phyloP scores from a whole-genome alignment of 2,329 filamentous ascomycete genomes.

The Biscogniauxia mediterranea region DNA sequence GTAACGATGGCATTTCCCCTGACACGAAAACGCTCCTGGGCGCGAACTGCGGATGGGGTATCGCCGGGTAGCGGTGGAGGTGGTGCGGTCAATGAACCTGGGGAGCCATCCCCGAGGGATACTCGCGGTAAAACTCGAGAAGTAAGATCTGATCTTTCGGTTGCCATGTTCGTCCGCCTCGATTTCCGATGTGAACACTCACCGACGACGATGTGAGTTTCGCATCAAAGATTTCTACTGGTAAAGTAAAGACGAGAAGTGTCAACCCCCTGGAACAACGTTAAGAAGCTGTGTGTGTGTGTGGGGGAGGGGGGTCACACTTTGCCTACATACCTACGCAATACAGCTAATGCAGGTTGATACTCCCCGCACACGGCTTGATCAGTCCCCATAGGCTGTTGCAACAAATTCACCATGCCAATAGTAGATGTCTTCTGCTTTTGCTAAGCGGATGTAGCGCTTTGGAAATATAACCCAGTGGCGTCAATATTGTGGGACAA shows the following conservation, averaged over 20 bases:
- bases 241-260: neutral
- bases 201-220: neutral
- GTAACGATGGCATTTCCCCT: slow-evolving; percentile 33
- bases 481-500: neutral
- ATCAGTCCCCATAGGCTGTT: neutral
- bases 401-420: neutral
- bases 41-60: slow-evolving; percentile 20
- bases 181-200: no score
- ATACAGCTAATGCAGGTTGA: neutral
- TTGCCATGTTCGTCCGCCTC: slow-evolving; percentile 17
- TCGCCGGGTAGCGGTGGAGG: slow-evolving; percentile 23
- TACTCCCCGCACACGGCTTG: neutral
- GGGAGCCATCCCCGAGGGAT: slow-evolving; percentile 23
- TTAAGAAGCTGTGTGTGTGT: no score
- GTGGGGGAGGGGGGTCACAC: neutral
- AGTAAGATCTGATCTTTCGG: slow-evolving; percentile 26
- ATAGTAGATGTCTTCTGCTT: neutral
- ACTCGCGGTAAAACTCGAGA: slow-evolving; percentile 26
- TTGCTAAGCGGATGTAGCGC: neutral
- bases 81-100: slow-evolving; percentile 24
- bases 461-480: neutral
- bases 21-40: slow-evolving; percentile 28
- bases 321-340: neutral
- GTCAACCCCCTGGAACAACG: neutral
- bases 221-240: neutral